Conservation (phyloP, 78 protist species). For the Guillardia theta region DNA sequence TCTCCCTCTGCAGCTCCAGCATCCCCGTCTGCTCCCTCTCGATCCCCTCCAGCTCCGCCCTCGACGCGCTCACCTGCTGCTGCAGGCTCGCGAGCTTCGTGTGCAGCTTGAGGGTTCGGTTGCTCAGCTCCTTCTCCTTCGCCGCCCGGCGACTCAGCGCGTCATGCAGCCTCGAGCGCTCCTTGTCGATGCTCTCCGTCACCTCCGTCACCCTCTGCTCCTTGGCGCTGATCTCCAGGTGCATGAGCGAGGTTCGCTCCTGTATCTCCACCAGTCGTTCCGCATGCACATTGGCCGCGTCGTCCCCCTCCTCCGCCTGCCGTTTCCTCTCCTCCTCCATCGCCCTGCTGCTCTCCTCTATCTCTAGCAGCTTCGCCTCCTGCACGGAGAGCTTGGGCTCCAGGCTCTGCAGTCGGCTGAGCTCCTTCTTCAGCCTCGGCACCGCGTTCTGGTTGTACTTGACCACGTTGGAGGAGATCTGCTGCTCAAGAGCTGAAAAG, state of each 20-base stretch:
- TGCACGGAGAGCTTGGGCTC: background rate
- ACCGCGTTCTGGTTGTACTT: background rate
- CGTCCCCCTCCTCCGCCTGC: background rate
- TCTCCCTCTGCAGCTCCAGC: background rate
- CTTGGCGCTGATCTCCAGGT: background rate
- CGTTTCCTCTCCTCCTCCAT: background rate
- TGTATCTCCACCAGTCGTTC: background rate
- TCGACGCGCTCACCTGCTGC: too few species aligned
- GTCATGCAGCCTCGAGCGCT: background rate
- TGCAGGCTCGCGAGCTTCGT: too few species aligned
- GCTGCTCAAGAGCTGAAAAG: background rate
- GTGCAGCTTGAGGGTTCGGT: too few species aligned
- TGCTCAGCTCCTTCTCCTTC: too few species aligned
- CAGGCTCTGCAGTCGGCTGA: background rate
- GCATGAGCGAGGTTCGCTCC: background rate
- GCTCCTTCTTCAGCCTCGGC: background rate
- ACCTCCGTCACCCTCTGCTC: background rate
- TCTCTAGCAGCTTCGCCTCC: background rate
- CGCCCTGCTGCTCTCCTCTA: background rate
- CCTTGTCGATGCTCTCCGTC: background rate
- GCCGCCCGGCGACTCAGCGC: too few species aligned
- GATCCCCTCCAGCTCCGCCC: background rate
- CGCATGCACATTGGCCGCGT: background rate
- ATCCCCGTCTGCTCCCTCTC: background rate
- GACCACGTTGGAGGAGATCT: background rate